These are phyloP conservation scores for Ophiocordyceps unilateralis DNA, from an alignment of 2,329 filamentous ascomycete species.

Conservation along the genomic window DNA sequence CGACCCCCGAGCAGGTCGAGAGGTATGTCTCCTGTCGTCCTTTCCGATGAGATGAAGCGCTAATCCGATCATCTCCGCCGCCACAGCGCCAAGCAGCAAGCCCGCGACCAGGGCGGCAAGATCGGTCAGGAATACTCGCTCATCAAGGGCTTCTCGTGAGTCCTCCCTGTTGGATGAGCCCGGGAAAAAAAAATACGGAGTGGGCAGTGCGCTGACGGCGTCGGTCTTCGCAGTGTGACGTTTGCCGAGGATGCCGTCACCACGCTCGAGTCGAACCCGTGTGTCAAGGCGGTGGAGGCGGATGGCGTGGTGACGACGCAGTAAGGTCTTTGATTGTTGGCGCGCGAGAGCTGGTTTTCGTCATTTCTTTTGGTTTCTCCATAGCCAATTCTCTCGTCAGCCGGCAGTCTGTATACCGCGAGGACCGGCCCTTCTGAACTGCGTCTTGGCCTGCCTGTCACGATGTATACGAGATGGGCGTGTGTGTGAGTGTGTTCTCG, in stretches of 20 bases:
- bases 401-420: no score
- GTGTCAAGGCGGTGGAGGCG: slow-evolving; percentile 58
- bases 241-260: slow-evolving; percentile 50
- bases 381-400: no score
- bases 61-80: not conserved
- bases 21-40: slow-evolving; percentile 28
- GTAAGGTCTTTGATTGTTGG: slow-evolving; percentile 25
- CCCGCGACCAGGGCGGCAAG: slow-evolving; percentile 58
- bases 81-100: slow-evolving; percentile 58
- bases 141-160: slow-evolving; percentile 89
- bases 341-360: no score
- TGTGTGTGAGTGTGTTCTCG: no score
- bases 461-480: no score
- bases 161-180: no score
- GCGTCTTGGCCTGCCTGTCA: no score
- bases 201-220: not conserved
- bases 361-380: no score
- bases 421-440: no score
- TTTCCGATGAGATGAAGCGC: not conserved
- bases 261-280: slow-evolving; percentile 49
- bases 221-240: slow-evolving; percentile 41
- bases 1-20: slow-evolving; percentile 47
- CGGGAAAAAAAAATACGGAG: no score
- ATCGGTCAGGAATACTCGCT: slow-evolving; percentile 72
- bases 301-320: slow-evolving; percentile 57